Percentiles rank a stretch among this genome's conserved stretches.
phyloP scores from a whole-genome alignment of 176 grass and related monocot species.

The Bothriochloa decipiens region DNA sequence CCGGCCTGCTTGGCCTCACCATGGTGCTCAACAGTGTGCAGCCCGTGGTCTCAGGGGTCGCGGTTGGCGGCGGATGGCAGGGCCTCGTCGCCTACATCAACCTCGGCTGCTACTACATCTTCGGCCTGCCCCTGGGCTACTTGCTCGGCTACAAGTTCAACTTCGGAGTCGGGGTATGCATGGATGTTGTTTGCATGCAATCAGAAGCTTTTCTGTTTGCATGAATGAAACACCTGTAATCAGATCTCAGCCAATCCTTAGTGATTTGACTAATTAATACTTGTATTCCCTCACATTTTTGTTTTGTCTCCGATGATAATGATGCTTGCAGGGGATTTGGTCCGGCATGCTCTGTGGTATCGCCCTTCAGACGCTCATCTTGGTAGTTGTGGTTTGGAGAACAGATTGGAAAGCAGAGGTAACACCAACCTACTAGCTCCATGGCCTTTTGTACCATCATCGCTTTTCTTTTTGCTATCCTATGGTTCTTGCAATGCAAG shows the following conservation, averaged over 20 bases:
- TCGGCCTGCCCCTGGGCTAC: conserved; percentile 55
- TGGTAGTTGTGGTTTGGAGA: conserved; percentile 48
- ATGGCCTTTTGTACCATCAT: background rate
- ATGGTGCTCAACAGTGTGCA: conserved; percentile 82
- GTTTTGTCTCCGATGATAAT: background rate
- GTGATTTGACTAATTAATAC: no score
- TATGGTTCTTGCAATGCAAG: background rate
- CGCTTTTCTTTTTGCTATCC: background rate
- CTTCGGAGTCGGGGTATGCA: conserved; percentile 50
- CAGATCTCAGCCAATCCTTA: background rate
- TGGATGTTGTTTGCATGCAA: background rate
- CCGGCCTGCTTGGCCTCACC: conserved; percentile 50
- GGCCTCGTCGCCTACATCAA: conserved; percentile 72
- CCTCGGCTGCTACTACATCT: conserved; percentile 65
- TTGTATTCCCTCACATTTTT: background rate
- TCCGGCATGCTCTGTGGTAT: conserved; percentile 57
- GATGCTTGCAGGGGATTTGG: conserved; percentile 59
- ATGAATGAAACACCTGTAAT: no score
- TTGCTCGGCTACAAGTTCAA: conserved; percentile 55
- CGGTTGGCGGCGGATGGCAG: conserved; percentile 68
- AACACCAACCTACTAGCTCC: background rate
- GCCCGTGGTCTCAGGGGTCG: conserved; percentile 64
- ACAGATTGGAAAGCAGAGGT: conserved; percentile 67
- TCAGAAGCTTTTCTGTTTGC: background rate
- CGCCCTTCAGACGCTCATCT: conserved; percentile 46